These are phyloP conservation scores for Naganishia vishniacii DNA, from an alignment of 768 basidiomycete species.

Conservation along the genomic window DNA sequence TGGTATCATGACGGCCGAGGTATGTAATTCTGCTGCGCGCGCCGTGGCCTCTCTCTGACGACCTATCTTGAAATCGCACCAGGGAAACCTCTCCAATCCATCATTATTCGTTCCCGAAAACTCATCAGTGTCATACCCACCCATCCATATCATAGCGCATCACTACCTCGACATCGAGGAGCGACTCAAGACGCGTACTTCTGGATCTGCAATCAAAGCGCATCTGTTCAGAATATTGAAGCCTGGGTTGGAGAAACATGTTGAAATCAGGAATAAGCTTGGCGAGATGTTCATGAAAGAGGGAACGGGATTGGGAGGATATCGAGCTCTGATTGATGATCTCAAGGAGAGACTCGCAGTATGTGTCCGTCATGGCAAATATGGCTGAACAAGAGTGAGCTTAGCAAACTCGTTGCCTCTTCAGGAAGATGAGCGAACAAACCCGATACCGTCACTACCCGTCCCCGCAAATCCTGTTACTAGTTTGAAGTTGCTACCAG, in stretches of 20 bases:
- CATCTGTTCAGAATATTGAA: slow-evolving; percentile 90
- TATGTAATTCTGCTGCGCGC: slow-evolving; percentile 27
- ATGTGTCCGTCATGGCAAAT: slow-evolving; percentile 35
- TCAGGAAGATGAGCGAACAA: slow-evolving; percentile 24
- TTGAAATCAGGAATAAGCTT: slow-evolving; percentile 67
- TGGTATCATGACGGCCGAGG: slow-evolving; percentile 84
- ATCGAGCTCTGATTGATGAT: slow-evolving; percentile 58
- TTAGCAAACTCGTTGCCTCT: background rate
- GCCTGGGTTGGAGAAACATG: slow-evolving; percentile 62
- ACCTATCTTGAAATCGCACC: background rate
- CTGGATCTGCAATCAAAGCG: slow-evolving; percentile 72
- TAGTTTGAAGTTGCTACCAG: slow-evolving; percentile 58
- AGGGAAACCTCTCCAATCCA: slow-evolving; percentile 89
- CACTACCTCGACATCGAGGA: slow-evolving; percentile 81
- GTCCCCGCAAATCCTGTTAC: slow-evolving; percentile 57
- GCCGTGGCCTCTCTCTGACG: background rate
- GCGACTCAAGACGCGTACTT: slow-evolving; percentile 64
- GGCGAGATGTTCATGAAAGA: slow-evolving; percentile 50
- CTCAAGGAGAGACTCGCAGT: slow-evolving; percentile 61
- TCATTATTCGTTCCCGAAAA: slow-evolving; percentile 57
- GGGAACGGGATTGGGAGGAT: slow-evolving; percentile 50
- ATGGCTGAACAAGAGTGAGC: slow-evolving; percentile 8
- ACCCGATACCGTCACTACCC: slow-evolving; percentile 35
- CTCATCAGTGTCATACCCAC: slow-evolving; percentile 41
- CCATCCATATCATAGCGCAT: slow-evolving; percentile 60